Percentiles rank a stretch among this genome's conserved stretches.
These are phyloP conservation scores for Diaporthe amygdali DNA, from an alignment of 2,329 filamentous ascomycete species.

Conservation along the genomic window DNA sequence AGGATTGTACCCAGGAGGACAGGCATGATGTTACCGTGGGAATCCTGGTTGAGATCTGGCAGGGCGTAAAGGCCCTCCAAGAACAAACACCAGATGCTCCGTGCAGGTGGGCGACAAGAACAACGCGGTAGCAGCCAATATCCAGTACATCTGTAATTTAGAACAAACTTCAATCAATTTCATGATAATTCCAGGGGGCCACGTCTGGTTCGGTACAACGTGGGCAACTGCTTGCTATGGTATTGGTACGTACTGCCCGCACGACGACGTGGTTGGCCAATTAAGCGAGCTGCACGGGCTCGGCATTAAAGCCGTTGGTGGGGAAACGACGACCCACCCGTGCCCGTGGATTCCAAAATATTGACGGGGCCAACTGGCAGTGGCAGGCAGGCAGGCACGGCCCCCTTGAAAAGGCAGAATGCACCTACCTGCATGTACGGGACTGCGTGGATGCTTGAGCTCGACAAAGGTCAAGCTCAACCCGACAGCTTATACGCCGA, in stretches of 20 bases:
- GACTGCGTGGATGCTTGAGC: background rate
- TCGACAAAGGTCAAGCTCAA: background rate
- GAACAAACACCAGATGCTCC: too few species aligned
- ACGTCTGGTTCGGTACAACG: background rate
- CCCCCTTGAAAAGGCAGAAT: constrained; percentile 7
- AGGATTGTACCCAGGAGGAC: too few species aligned
- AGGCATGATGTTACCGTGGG: too few species aligned
- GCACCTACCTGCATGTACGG: background rate
- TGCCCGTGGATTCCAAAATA: constrained; percentile 14
- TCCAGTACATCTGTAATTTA: too few species aligned
- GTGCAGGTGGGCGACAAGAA: too few species aligned
- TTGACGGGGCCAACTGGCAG: constrained; percentile 10
- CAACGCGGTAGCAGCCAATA: background rate
- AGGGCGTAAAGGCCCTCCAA: too few species aligned
- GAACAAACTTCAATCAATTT: background rate
- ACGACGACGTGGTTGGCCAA: background rate
- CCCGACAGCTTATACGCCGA: constrained; percentile 7
- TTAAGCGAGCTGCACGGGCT: constrained; percentile 4
- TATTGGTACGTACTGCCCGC: background rate
- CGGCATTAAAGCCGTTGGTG: background rate
- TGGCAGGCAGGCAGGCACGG: constrained; percentile 11
- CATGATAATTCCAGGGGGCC: background rate
- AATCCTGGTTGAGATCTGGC: too few species aligned
- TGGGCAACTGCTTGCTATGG: background rate
- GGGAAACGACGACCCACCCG: constrained; percentile 10